Evolutionary conservation across 257 asterid genomes (phyloP).

Genomic region (Fraxinus pennsylvanica): DNA sequence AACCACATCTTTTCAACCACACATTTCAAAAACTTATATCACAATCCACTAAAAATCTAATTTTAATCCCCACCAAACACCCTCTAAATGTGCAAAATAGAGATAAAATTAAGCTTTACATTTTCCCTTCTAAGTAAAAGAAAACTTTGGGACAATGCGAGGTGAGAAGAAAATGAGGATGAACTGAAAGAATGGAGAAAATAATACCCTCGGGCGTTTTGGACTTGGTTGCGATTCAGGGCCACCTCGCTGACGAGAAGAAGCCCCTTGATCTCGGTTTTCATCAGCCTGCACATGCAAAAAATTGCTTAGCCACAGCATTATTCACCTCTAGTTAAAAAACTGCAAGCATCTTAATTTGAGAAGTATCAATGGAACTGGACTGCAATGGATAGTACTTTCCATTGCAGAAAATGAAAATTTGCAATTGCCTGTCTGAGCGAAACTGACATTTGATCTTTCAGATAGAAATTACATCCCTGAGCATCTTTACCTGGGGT

Average conservation of each 20-base stretch:
- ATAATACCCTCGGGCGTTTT: slow-evolving; percentile 60
- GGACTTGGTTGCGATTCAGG: slow-evolving; percentile 37
- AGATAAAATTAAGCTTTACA: background rate
- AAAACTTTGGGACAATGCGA: background rate
- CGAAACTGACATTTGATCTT: slow-evolving; percentile 9
- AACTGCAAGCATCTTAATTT: background rate
- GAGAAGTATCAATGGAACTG: background rate
- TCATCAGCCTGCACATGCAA: slow-evolving; percentile 39
- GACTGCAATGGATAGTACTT: background rate
- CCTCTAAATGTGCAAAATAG: background rate
- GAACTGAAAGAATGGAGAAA: background rate
- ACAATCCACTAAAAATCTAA: too few species aligned
- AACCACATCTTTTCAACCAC: too few species aligned
- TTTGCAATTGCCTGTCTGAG: background rate
- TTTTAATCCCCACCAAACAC: too few species aligned
- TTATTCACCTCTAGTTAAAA: background rate
- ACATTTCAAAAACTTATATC: too few species aligned
- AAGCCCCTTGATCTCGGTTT: slow-evolving; percentile 30
- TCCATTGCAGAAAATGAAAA: background rate
- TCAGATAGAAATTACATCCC: background rate
- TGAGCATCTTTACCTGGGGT: slow-evolving; percentile 39
- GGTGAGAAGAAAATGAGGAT: background rate
- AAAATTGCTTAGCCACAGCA: slow-evolving; percentile 11
- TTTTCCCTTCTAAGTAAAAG: background rate
- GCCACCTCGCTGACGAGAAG: slow-evolving; percentile 40